Base-by-base conservation (phyloP, 192 early-diverging fungal species). In the Mortierella antarctica region DNA sequence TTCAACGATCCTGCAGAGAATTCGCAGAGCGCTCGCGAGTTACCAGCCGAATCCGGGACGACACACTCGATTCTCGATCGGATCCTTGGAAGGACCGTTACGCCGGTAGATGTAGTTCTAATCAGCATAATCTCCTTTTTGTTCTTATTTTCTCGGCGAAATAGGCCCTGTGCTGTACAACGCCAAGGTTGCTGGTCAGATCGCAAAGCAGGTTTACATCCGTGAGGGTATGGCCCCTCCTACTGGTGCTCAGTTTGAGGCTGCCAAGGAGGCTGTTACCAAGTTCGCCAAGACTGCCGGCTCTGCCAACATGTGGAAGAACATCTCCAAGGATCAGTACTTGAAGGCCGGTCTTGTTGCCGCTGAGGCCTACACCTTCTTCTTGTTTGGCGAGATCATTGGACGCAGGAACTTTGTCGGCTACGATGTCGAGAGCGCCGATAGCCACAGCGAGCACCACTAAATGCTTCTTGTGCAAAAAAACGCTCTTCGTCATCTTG, bases 321-420 rank as follows among this genome's bases (percentile, higher is more conserved):
- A 79, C 49, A 71, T 83, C 56, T 81, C 83, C 63, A 71, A 71
- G 67, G 63, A 73, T 39, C 83, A 89, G 74, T 54, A 83, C 44
- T 78, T 71, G 56, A 88, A 88, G 84, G 82, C 78, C 68, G 84
- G 84, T 70, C 74, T 89, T 62, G 67, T 88, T 21, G 82, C 84
- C 50, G 84, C 84, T 51, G 87, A 91, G 81, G 67, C 86, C 40
- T 84, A 83, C 74, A 84, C 87, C 41, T 90, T 91, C 71, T 91
- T 90, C 83, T 71, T 88, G 57, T 45, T 91, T 21, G 90, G 90
- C 58, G 90, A 91, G 73, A 85, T 91, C 56, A 71, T 91, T 71
- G 90, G 90, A 69, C 88, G 89, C 55, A 83, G 88, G 74, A 90
- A 86, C 84, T 70, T 91, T 70, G 78, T 90, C 58, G 90, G 90